Base-by-base conservation (phyloP, 805 yeast species). In the Blastobotrys attinorum region DNA sequence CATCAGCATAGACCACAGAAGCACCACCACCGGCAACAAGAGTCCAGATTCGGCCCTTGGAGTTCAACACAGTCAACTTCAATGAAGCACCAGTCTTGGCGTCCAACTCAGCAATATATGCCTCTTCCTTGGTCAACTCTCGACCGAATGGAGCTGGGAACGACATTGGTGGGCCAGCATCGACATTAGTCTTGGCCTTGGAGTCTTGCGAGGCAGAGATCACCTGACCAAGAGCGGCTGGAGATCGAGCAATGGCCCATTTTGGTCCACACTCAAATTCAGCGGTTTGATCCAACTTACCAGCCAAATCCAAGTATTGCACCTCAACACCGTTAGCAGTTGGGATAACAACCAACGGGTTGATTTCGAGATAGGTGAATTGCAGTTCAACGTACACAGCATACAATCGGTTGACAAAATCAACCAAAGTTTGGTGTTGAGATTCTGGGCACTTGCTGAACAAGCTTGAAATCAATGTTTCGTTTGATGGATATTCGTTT, bases 111-210 rank as follows among this genome's bases (percentile, higher is more conserved):
- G 73, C 72, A 48, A 68, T 69, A 56, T 67, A 69, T 20, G 71
- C 69, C 59, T 68, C 73, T 53, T 69, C 73, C 40, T 63, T 55
- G 46, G 69, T 50, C 54, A 67, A 51, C 45, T 69, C 73, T 27
- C 73, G 69, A 35, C 73, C 73, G 48, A 68, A 68, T 2, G 73
- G 73, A 8, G 73, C 73, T 15, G 73, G 73, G 66, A 69, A 68
- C 42, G 58, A 69, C 73, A 68, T 69, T 47, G 73, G 67, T 31
- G 73, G 73, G 25, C 73, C 73, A 43, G 68, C 69, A 46, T 69
- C 73, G 37, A 69, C 53, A 37, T 55, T 53, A 43, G 45, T 52
- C 47, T 56, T 56, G 31, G 52, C 43, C n/a, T n/a, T n/a, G n/a
- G n/a, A n/a, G n/a, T n/a, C n/a, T n/a, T n/a, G n/a, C 39, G 53